Conservation (phyloP, 768 basidiomycete species). For the Leucogyrophana mollusca region DNA sequence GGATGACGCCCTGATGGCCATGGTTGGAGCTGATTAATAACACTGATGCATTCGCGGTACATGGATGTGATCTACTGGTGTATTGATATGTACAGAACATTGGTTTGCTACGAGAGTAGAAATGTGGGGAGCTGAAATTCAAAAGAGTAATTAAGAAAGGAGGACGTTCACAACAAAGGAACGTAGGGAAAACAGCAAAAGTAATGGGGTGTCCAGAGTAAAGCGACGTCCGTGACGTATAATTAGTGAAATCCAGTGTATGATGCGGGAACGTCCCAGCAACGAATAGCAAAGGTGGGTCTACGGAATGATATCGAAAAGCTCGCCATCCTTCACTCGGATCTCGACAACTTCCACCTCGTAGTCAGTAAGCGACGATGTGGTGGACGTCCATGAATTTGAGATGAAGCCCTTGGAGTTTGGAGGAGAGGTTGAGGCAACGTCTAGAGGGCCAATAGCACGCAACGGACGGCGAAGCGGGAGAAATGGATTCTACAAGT, state of each 20-base stretch:
- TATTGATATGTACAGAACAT: no score
- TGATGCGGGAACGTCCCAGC: background rate
- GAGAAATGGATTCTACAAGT: constrained; percentile 6
- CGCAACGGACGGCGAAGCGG: constrained; percentile 10
- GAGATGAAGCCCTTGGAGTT: constrained; percentile 65
- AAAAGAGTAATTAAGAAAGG: no score
- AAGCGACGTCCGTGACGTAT: no score
- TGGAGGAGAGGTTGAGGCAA: constrained; percentile 81
- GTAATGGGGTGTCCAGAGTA: no score
- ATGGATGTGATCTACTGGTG: constrained; percentile 5
- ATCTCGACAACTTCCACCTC: constrained; percentile 90
- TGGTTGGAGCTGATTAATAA: constrained; percentile 29
- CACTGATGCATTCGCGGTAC: constrained; percentile 3
- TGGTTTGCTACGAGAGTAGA: no score
- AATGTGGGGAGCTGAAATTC: no score
- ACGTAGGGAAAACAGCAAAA: no score
- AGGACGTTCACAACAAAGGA: no score
- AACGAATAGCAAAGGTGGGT: constrained; percentile 6
- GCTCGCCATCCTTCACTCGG: constrained; percentile 74
- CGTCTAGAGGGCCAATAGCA: constrained; percentile 43
- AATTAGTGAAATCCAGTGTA: background rate
- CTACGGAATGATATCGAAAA: constrained; percentile 72
- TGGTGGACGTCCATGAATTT: constrained; percentile 65
- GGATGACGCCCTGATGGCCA: constrained; percentile 63
- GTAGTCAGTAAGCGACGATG: constrained; percentile 68